Evolutionary conservation across 345 rosid species (phyloP).

Genomic region (Salix dunnii): DNA sequence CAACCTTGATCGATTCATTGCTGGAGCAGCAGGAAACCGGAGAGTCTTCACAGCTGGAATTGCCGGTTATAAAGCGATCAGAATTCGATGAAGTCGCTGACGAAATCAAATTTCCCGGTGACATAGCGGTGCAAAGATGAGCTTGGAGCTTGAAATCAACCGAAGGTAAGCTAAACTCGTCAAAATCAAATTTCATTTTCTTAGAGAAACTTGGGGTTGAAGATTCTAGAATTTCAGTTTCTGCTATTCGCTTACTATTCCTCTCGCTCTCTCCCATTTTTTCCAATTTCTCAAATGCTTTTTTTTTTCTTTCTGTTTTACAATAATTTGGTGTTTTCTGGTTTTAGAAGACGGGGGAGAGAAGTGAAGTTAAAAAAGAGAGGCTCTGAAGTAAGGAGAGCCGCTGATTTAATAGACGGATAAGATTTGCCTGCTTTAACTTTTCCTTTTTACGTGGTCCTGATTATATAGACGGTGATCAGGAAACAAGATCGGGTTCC

Average conservation of each 20-base stretch:
- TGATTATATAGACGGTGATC: conserved; percentile 12
- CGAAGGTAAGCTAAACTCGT: conserved; percentile 19
- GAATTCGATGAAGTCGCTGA: conserved; percentile 24
- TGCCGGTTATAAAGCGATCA: conserved; percentile 15
- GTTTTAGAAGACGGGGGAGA: neutral
- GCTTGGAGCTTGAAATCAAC: conserved; percentile 11
- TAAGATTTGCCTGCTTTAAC: conserved; percentile 27
- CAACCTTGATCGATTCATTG: conserved; percentile 33
- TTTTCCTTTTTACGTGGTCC: conserved; percentile 24
- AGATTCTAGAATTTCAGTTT: conserved; percentile 21
- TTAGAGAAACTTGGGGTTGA: conserved; percentile 35
- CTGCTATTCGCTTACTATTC: conserved; percentile 33
- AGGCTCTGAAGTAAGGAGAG: conserved; percentile 9
- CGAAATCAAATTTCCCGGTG: conserved; percentile 1
- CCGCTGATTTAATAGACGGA: conserved; percentile 42
- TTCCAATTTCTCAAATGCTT: neutral
- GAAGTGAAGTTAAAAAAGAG: conserved; percentile 10
- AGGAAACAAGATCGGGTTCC: neutral
- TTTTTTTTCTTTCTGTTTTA: neutral
- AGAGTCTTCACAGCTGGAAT: conserved; percentile 21
- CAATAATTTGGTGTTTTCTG: conserved; percentile 15
- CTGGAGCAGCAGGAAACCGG: conserved; percentile 29
- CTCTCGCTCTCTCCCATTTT: conserved; percentile 35
- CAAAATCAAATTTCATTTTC: conserved; percentile 23
- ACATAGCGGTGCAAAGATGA: neutral